Evolutionary conservation across 78 protist genomes (phyloP).

Genomic region (Dictyostelium discoideum): dicty_2.7 NC_007091.3:1089001-1089500

Average conservation of each 20-base stretch:
- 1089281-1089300: constrained; percentile 62
- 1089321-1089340: constrained; percentile 35
- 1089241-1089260: neutral
- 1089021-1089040: too few relatives aligned
- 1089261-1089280: constrained; percentile 13
- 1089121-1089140: neutral
- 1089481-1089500: constrained; percentile 17
- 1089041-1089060: too few relatives aligned
- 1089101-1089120: too few relatives aligned
- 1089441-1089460: constrained; percentile 59
- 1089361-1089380: neutral
- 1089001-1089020: too few relatives aligned
- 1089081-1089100: too few relatives aligned
- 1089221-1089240: constrained; percentile 30
- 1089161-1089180: neutral
- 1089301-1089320: constrained; percentile 66
- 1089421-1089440: neutral
- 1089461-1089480: constrained; percentile 34
- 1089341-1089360: constrained; percentile 60
- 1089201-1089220: constrained; percentile 22
- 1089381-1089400: neutral
- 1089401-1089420: too few relatives aligned
- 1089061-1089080: too few relatives aligned
- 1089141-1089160: neutral
- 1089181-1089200: neutral